Base-by-base conservation (phyloP, 192 early-diverging fungal species). In the Linnemannia exigua region DNA sequence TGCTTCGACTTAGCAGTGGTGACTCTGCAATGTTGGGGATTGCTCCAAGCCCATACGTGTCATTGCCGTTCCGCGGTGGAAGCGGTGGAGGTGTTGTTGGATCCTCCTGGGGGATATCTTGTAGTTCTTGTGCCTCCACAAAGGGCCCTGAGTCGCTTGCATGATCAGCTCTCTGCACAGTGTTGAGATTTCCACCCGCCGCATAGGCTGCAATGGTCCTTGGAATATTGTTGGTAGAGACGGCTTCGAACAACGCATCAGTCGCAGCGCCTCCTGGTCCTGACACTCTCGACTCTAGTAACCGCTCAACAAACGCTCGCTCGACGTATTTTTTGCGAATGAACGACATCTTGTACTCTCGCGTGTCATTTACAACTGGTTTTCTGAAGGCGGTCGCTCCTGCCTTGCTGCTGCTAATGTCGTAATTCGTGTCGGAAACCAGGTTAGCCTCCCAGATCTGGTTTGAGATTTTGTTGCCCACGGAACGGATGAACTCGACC, bases 381-480 rank as follows among this genome's bases (percentile, higher is more conserved):
- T 90, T 90, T 12, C 70, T 75, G 75, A 86, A 86, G 7, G 63
- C 28, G 8, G 80, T 48, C 20, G 35, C 20, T 14, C 58, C 75
- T 41, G 73, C 5, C 54, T 25, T 36, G 28, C 58, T 37, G 61
- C 28, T 8, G 8, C 20, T 3, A 15, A 50, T 37, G 15, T 36
- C 31, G 20, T 38, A 37, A 16, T 15, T 72, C 3, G 41, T 63
- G 3, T 61, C n/a, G 28, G 47, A 37, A 47, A 25, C 38, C 28
- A 88, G 79, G 5, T 76, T 87, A 19, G 90, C 91, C 87, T 95
- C 95, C 94, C 94, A 95, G 35, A 95, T 88, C 1, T 85, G 54
- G 87, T 95, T 95, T 14, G 90, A 92, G 54, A 89, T 67, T 8
- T 87, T 90, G 85, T 95, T 95, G 11, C 95, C 93, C 17, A 94